Conservation (phyloP, 352 stramenopile species). For the Phytophthora quininea region DNA sequence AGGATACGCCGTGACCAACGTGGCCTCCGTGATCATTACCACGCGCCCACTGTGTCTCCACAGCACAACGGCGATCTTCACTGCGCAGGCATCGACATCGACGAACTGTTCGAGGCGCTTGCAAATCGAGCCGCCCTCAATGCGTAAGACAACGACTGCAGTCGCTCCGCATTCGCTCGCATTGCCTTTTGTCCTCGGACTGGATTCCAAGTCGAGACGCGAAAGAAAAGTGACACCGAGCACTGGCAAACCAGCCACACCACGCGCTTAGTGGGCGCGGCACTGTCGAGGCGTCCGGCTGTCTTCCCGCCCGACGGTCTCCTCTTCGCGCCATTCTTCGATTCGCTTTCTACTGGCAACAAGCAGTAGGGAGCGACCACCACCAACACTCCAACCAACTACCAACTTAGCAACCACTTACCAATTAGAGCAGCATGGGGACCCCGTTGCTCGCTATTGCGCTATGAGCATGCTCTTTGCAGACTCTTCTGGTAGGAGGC, state of each 20-base stretch:
- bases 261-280: not conserved
- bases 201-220: too few relatives aligned
- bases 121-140: too few relatives aligned
- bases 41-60: too few relatives aligned
- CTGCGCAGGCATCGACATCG: too few relatives aligned
- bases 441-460: conserved; percentile 19
- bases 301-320: not conserved
- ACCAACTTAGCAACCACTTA: not conserved
- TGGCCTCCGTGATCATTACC: not conserved
- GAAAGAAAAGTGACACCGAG: not conserved
- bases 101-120: too few relatives aligned
- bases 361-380: conserved; percentile 1
- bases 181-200: too few relatives aligned
- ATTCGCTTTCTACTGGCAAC: conserved; percentile 6
- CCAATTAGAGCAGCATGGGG: conserved; percentile 15
- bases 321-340: conserved; percentile 14
- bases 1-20: not conserved
- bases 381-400: not conserved
- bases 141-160: too few relatives aligned
- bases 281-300: not conserved
- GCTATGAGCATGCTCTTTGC: conserved; percentile 39
- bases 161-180: too few relatives aligned
- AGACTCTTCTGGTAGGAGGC: conserved; percentile 37
- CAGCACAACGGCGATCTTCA: too few relatives aligned
- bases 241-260: not conserved